phyloP scores from a whole-genome alignment of 495 filamentous ascomycete species.

The Acidiella bohemica region DNA sequence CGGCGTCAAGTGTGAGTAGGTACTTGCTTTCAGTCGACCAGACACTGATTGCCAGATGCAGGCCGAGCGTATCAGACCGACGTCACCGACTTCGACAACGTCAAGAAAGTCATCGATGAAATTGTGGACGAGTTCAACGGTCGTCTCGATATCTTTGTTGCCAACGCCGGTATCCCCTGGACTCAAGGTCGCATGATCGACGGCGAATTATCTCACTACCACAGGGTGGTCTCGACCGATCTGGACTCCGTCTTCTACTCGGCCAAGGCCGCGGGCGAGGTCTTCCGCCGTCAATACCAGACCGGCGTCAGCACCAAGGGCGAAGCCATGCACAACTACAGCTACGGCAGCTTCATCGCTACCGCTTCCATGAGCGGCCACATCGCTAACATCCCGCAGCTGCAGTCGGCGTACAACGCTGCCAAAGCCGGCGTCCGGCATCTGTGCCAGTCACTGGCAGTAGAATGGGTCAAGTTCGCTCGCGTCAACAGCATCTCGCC shows the following conservation, averaged over 20 bases:
- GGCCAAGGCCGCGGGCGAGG: conserved; percentile 58
- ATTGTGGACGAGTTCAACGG: conserved; percentile 27
- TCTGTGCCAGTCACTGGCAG: conserved; percentile 63
- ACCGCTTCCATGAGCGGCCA: conserved; percentile 75
- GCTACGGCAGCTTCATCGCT: conserved; percentile 55
- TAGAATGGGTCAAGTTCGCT: conserved; percentile 81
- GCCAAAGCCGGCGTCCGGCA: conserved; percentile 79
- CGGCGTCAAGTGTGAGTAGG: conserved; percentile 59
- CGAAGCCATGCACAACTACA: conserved; percentile 51
- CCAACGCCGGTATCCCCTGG: conserved; percentile 26
- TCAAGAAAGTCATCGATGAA: conserved; percentile 18
- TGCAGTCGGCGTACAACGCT: conserved; percentile 68
- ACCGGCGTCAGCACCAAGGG: conserved; percentile 48
- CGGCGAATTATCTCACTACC: conserved; percentile 42
- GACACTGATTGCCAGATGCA: background rate
- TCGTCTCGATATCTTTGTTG: conserved; percentile 26
- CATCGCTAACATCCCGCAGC: conserved; percentile 77
- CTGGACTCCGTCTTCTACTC: conserved; percentile 74
- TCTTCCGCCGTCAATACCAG: conserved; percentile 53
- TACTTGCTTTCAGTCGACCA: background rate
- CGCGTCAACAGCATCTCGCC: conserved; percentile 72
- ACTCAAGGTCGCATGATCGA: conserved; percentile 22
- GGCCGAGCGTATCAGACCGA: conserved; percentile 24
- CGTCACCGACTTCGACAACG: conserved; percentile 19
- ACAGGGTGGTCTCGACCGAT: conserved; percentile 56